Percentiles rank a stretch among this genome's conserved stretches.
These are phyloP conservation scores for Bremia lactucae DNA, from an alignment of 352 stramenopile species.

Conservation along the genomic window DNA sequence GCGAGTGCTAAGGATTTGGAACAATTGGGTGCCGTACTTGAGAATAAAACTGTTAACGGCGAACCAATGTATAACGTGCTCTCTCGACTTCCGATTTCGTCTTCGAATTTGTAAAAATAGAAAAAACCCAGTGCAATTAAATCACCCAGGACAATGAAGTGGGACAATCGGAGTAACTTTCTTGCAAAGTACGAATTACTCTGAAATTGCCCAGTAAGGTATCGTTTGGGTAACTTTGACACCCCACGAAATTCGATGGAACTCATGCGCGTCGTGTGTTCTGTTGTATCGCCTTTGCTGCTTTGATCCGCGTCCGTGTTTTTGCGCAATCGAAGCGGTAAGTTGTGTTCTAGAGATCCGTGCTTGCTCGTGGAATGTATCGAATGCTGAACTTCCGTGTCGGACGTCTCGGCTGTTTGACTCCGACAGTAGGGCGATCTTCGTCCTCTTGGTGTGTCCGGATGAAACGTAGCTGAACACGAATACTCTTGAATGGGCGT, in stretches of 20 bases:
- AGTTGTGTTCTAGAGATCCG: conserved; percentile 4
- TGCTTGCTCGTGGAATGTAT: conserved; percentile 6
- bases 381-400: too few species aligned
- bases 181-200: conserved; percentile 79
- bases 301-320: conserved; percentile 7
- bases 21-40: conserved; percentile 28
- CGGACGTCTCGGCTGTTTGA: neutral
- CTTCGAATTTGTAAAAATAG: conserved; percentile 34
- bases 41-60: conserved; percentile 33
- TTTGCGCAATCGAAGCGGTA: conserved; percentile 1
- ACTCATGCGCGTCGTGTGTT: conserved; percentile 27
- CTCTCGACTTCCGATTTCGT: conserved; percentile 19
- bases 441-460: conserved; percentile 12
- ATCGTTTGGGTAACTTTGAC: conserved; percentile 24
- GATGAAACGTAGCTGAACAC: conserved; percentile 32
- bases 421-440: conserved; percentile 1
- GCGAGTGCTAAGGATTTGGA: conserved; percentile 41
- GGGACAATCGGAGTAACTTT: conserved; percentile 40
- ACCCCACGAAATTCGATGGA: conserved; percentile 18
- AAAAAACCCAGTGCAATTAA: conserved; percentile 45
- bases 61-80: conserved; percentile 35
- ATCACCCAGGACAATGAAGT: conserved; percentile 52
- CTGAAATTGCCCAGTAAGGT: conserved; percentile 50
- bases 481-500: conserved; percentile 27
- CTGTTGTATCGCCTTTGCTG: conserved; percentile 14